Evolutionary conservation across 352 stramenopile genomes (phyloP), one percentile per base, ranked within the genome.

Genomic region (Albugo laibachii): DNA sequence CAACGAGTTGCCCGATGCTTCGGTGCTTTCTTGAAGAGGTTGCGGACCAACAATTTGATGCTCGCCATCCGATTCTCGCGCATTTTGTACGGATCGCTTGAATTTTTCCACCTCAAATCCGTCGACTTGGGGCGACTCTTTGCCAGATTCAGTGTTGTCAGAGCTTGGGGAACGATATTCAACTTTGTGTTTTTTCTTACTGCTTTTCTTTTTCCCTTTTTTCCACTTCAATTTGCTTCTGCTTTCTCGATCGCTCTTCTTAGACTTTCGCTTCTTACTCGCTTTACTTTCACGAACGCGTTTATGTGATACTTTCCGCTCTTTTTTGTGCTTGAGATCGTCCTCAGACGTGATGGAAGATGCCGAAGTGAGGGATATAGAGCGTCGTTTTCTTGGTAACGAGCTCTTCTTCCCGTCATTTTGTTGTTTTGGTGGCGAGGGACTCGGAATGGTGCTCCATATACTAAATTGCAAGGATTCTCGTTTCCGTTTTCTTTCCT

Each of bases 11-110:
- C 58, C 66, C 19, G 64, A 69, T 11, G 58, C 52, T 19, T 74
- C 64, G 44, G 72, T 65, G 16, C 64, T 54, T 34, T 80, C 59
- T 11, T 56, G 45, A 11, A 89, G 47, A 35, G 66, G 68, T 50
- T 96, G 74, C 5, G 91, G 89, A 13, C 80, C 76, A 44, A 95
- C 88, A 14, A 92, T 83, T 1, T 84, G 69, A 13, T 92, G 70
- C 10, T 94, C 78, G 2, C 94, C 77, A 2, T 74, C 69, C 5
- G 79, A 56, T 1, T 69, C 40, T n/a, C 43, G 54, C 4, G 51
- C 64, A 11, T 63, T 63, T 55, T 97, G 83, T 2, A 96, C 81
- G 0, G 76, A 81, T 10, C 63, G 61, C 54, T 95, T 95, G 56
- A 95, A 95, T 42, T 85, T 78, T 47, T 65, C 58, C 0, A 78